Evolutionary conservation across 345 rosid genomes (phyloP).

Genomic region (Eucalyptus tenuipes): DNA sequence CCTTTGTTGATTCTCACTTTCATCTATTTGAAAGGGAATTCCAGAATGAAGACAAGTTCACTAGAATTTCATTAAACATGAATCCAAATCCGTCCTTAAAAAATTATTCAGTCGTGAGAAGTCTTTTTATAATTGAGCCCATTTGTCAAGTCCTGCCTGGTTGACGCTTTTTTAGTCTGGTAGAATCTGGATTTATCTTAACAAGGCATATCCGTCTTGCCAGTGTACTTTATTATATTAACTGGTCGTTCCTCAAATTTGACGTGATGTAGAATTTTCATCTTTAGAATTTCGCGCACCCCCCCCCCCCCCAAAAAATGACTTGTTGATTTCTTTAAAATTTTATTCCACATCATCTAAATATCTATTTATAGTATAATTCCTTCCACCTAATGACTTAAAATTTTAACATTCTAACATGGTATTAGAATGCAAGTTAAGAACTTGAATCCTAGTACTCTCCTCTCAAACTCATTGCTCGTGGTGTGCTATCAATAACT

Average conservation of each 20-base stretch:
- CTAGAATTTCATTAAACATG: not conserved
- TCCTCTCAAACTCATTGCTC: not conserved
- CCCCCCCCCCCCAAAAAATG: accelerated
- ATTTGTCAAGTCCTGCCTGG: not conserved
- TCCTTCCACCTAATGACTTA: not conserved
- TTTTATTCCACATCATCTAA: not conserved
- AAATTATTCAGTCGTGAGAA: not conserved
- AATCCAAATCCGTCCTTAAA: not conserved
- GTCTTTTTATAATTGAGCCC: not conserved
- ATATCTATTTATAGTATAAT: not conserved
- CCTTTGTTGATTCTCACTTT: not conserved
- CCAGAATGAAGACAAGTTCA: not conserved
- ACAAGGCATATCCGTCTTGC: not conserved
- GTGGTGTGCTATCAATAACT: not conserved
- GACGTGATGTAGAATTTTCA: not conserved
- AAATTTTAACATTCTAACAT: not conserved
- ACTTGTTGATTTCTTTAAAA: not conserved
- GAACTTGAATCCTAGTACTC: not conserved
- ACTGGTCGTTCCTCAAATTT: not conserved
- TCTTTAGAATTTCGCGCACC: not conserved
- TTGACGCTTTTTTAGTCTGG: not conserved
- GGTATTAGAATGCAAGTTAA: not conserved
- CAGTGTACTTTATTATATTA: not conserved
- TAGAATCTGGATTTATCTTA: not conserved
- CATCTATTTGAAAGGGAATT: not conserved